These are phyloP conservation scores for Beta lomatogona DNA, from an alignment of 179 eudicot genomes.

Conservation along the genomic window DNA sequence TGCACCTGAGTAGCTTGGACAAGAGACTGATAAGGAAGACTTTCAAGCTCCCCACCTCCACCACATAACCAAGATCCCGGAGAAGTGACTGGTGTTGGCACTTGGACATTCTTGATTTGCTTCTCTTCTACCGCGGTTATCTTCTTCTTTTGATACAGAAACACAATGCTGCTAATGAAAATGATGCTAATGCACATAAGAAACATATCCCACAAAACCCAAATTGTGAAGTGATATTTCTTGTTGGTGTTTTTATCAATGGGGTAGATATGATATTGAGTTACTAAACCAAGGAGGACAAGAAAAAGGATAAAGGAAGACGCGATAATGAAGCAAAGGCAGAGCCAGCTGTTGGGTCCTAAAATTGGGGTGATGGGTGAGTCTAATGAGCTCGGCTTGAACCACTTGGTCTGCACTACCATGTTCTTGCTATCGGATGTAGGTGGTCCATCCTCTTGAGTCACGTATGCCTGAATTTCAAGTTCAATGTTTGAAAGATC, in stretches of 20 bases:
- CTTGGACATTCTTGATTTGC: constrained; percentile 49
- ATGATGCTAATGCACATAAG: constrained; percentile 58
- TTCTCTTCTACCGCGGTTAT: constrained; percentile 19
- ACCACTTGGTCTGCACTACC: constrained; percentile 45
- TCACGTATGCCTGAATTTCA: constrained; percentile 43
- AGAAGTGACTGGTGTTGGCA: constrained; percentile 45
- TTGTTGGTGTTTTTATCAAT: constrained; percentile 51
- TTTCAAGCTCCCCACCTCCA: constrained; percentile 63
- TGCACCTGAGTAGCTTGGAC: constrained; percentile 55
- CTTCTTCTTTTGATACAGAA: constrained; percentile 62
- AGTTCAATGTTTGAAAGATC: constrained; percentile 39
- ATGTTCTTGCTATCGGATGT: constrained; percentile 12
- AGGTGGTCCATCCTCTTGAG: constrained; percentile 35
- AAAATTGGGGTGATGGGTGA: constrained; percentile 40
- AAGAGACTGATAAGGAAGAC: constrained; percentile 59
- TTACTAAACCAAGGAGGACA: constrained; percentile 53
- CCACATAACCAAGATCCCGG: constrained; percentile 48
- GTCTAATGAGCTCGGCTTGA: constrained; percentile 42
- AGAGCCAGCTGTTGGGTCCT: constrained; percentile 67
- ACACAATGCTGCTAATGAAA: constrained; percentile 42
- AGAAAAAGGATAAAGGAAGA: constrained; percentile 68
- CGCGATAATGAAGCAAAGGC: constrained; percentile 64
- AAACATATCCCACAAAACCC: constrained; percentile 45
- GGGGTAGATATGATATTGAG: constrained; percentile 68
- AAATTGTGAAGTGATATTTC: constrained; percentile 37